These are phyloP conservation scores for Hericium rajendrae DNA, from an alignment of 768 basidiomycete species.

Conservation along the genomic window DNA sequence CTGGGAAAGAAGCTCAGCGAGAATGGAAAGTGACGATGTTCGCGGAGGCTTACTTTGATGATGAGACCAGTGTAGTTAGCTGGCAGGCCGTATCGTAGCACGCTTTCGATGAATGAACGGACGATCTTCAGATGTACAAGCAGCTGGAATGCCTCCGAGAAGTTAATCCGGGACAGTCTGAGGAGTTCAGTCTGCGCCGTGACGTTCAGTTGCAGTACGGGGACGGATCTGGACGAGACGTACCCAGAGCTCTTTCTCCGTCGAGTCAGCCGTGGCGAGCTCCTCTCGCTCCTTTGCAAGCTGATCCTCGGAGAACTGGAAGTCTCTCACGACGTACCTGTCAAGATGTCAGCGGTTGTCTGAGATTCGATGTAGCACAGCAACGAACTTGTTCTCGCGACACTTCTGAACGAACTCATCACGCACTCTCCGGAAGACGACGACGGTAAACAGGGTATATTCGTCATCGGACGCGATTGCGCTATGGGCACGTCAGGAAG, in stretches of 20 bases:
- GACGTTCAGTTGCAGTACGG: neutral
- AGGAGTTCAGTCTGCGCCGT: conserved; percentile 74
- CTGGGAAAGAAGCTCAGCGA: conserved; percentile 27
- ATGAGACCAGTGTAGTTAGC: conserved; percentile 79
- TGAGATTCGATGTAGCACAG: neutral
- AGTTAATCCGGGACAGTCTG: conserved; percentile 85
- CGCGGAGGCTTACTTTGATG: conserved; percentile 50
- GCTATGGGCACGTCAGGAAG: conserved; percentile 29
- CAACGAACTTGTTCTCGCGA: conserved; percentile 77
- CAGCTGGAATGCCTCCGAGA: conserved; percentile 92
- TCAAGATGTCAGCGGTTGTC: conserved; percentile 1
- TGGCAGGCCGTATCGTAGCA: conserved; percentile 90
- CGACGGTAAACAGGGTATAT: conserved; percentile 74
- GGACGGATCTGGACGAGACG: conserved; percentile 16
- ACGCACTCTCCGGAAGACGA: conserved; percentile 83
- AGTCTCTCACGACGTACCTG: conserved; percentile 94
- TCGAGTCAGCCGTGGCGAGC: conserved; percentile 63
- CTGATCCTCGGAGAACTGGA: conserved; percentile 77
- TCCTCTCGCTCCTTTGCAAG: conserved; percentile 76
- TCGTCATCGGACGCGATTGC: conserved; percentile 80
- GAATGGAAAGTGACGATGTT: neutral
- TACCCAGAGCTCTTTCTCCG: conserved; percentile 98
- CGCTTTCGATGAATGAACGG: conserved; percentile 89
- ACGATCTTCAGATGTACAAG: conserved; percentile 90
- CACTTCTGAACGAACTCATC: conserved; percentile 93